A percentile compares a stretch with the other conserved stretches of the same genome.
These are phyloP conservation scores for Hagleromyces aurorensis DNA, from an alignment of 805 yeast genomes.

Conservation along the genomic window DNA sequence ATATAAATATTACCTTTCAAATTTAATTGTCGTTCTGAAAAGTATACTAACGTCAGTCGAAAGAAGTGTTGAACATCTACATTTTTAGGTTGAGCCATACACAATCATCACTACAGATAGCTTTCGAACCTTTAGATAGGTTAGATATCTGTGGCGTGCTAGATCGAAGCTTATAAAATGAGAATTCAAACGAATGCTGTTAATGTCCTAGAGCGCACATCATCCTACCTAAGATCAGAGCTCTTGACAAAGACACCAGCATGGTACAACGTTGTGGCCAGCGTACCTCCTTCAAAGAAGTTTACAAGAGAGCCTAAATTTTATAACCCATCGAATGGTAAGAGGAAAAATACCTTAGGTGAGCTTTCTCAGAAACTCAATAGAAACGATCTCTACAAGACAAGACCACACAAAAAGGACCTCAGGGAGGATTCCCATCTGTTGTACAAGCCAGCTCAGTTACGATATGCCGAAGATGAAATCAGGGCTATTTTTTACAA, in stretches of 20 bases:
- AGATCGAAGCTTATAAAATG: too few relatives aligned
- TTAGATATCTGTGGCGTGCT: too few relatives aligned
- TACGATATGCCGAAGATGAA: constrained; percentile 52
- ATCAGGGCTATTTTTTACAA: constrained; percentile 73
- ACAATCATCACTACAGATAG: too few relatives aligned
- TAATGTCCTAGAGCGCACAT: constrained; percentile 70
- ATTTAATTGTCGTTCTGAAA: too few relatives aligned
- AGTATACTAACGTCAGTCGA: too few relatives aligned
- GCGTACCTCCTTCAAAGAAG: constrained; percentile 69
- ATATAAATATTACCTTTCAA: too few relatives aligned
- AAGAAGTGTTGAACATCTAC: too few relatives aligned
- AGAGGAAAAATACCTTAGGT: constrained; percentile 13
- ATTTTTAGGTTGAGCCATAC: too few relatives aligned
- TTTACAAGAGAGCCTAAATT: constrained; percentile 32
- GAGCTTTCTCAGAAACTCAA: constrained; percentile 9
- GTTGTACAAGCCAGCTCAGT: constrained; percentile 25
- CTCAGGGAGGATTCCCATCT: constrained; percentile 12
- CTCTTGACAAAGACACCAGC: constrained; percentile 67
- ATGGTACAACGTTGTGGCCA: constrained; percentile 82
- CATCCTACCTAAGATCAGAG: constrained; percentile 66
- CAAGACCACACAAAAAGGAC: constrained; percentile 24
- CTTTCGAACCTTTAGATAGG: too few relatives aligned
- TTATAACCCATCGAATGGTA: constrained; percentile 19
- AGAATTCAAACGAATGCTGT: constrained; percentile 72
- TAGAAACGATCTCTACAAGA: constrained; percentile 28